Evolutionary conservation across 495 filamentous ascomycete species (phyloP), one percentile per base, ranked within the genome.

Genomic region (Elaphomyces granulatus): DNA sequence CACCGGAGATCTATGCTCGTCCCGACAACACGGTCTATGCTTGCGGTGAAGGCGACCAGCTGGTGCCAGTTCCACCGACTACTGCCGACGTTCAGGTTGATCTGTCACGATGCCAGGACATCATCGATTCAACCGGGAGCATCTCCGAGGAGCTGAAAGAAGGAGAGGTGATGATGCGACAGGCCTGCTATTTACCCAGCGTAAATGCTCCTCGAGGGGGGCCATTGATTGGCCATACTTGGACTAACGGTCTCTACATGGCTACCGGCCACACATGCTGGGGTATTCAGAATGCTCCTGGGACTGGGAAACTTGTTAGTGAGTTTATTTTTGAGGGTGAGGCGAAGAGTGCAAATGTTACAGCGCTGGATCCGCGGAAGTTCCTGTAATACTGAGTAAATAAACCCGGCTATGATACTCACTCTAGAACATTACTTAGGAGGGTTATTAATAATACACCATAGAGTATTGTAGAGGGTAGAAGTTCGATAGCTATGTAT

Each of bases 201-300:
- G 78, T 77, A 18, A 67, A 67, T 44, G 69, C 68, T 34, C 66
- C 72, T 1, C 72, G 74, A 23, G 72, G 73, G 20, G 80, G 78
- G 1, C 90, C 90, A 20, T 57, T 95, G 20, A 71, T 96, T 21
- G 90, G 85, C 1, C 60, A 72, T 45, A 84, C 87, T 16, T 70
- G 74, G 3, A 73, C 79, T 1, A 75, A 78, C 16, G 87, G 92
- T 0, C 50, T 95, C 26, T 76, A 86, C 53, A 61, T 98, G 45
- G 90, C 92, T 2, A 70, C 83, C 4, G 90, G 90, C 9, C 90
- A 98, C 61, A 94, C 85, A 2, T 96, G 90, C 59, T 96, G 90
- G 90, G 88, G 88, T 12, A 94, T 98, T 37, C 88, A 95, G 58
- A 98, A 98, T 67, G 86, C 77, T 2, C 86, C 87, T 3, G 92